A percentile compares a stretch with the other conserved stretches of the same genome.
These are phyloP conservation scores for Pneumocystis canis DNA, from an alignment of 1,139 yeast species.

Conservation along the genomic window DNA sequence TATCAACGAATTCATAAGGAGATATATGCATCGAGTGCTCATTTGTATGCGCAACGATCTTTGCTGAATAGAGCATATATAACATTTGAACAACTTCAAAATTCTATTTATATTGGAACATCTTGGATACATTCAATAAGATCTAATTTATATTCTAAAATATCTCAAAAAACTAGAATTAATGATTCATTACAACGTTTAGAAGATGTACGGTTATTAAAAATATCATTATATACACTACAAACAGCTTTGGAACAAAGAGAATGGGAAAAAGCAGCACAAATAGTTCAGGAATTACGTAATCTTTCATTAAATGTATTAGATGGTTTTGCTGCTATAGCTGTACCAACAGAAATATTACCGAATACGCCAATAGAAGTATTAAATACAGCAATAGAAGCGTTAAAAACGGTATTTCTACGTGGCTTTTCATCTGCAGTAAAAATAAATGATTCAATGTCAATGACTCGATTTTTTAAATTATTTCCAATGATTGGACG, in stretches of 20 bases:
- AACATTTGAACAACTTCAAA: too few relatives aligned
- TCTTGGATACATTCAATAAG: too few relatives aligned
- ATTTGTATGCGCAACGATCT: too few relatives aligned
- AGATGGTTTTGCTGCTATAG: conserved; percentile 46
- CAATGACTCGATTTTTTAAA: conserved; percentile 64
- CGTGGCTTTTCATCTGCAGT: conserved; percentile 61
- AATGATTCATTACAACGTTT: neutral
- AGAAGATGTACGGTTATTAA: neutral
- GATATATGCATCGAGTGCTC: too few relatives aligned
- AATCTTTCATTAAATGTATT: too few relatives aligned
- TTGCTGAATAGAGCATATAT: too few relatives aligned
- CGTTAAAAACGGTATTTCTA: conserved; percentile 44
- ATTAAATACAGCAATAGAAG: conserved; percentile 42
- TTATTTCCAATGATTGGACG: conserved; percentile 75
- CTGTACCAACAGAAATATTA: conserved; percentile 83
- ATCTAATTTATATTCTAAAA: too few relatives aligned
- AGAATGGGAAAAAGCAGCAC: neutral
- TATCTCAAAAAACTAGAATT: too few relatives aligned
- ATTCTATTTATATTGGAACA: too few relatives aligned
- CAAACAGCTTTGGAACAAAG: neutral
- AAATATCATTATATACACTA: neutral
- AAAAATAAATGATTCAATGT: conserved; percentile 44
- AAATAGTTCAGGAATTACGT: neutral
- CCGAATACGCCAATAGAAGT: conserved; percentile 62
- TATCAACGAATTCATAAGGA: too few relatives aligned